Evolutionary conservation across 2,329 filamentous ascomycete genomes (phyloP).

Genomic region (Colletotrichum lupini): DNA sequence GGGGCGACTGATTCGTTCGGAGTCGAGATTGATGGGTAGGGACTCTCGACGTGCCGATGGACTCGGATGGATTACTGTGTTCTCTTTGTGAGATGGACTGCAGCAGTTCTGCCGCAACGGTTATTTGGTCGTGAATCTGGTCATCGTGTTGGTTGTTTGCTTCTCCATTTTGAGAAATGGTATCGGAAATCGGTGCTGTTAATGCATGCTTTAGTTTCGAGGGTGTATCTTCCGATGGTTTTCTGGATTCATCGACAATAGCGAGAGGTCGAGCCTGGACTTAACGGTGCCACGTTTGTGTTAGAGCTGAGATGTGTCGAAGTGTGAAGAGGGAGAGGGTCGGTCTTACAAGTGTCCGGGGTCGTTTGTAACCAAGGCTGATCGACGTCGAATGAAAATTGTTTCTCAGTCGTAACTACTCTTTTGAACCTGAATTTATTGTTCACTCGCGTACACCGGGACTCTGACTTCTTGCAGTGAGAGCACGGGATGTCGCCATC

Average conservation of each 20-base stretch:
- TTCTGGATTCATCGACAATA: not conserved
- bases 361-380: constrained; percentile 11
- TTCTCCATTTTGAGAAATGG: not conserved
- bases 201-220: not conserved
- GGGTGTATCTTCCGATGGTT: not conserved
- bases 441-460: constrained; percentile 2
- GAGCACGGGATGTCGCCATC: constrained; percentile 16
- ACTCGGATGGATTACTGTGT: not conserved
- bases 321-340: not conserved
- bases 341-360: not conserved
- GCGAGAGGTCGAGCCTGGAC: not conserved
- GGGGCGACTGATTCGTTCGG: too few species aligned
- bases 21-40: too few species aligned
- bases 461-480: constrained; percentile 13
- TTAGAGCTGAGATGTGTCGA: too few species aligned
- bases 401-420: constrained; percentile 1
- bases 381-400: constrained; percentile 12
- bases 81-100: not conserved
- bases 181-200: not conserved
- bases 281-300: not conserved
- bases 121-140: not conserved
- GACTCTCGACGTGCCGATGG: not conserved
- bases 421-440: constrained; percentile 22
- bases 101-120: not conserved
- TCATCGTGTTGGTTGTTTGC: not conserved